Conservation (phyloP, 441 rosid genomes). For the Erysimum cheiri region DNA sequence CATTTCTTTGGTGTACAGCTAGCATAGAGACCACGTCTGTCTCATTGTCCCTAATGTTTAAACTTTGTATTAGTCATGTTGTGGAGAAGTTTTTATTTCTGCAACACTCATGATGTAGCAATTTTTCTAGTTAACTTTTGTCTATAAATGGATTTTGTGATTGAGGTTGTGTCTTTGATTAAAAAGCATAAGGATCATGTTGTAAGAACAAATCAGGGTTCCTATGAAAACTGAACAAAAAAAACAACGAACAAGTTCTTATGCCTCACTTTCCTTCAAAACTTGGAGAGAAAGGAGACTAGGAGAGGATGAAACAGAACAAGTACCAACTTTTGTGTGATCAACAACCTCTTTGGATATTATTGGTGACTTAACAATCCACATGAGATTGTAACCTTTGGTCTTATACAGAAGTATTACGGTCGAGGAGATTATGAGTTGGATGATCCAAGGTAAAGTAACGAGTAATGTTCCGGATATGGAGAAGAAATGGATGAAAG, state of each 20-base stretch:
- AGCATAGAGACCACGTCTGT: not conserved
- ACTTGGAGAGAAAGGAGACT: not conserved
- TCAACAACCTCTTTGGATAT: not conserved
- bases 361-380: slow-evolving; percentile 17
- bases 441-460: no score
- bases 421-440: no score
- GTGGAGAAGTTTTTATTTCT: not conserved
- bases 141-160: not conserved
- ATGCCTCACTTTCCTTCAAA: slow-evolving; percentile 1
- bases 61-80: slow-evolving; percentile 8
- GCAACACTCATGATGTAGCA: not conserved
- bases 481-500: no score
- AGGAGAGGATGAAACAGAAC: slow-evolving; percentile 1
- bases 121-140: not conserved
- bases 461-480: no score
- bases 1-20: slow-evolving; percentile 17
- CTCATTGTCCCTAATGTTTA: not conserved
- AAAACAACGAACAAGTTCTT: not conserved
- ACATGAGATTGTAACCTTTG: slow-evolving; percentile 7
- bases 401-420: no score
- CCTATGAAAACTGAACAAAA: not conserved
- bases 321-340: not conserved
- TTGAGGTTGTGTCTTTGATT: slow-evolving; percentile 2
- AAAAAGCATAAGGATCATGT: not conserved
- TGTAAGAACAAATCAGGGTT: not conserved